A percentile compares a stretch with the other conserved stretches of the same genome.
Conservation (phyloP, 2,329 filamentous ascomycete genomes). For the Fusarium sp. region DNA sequence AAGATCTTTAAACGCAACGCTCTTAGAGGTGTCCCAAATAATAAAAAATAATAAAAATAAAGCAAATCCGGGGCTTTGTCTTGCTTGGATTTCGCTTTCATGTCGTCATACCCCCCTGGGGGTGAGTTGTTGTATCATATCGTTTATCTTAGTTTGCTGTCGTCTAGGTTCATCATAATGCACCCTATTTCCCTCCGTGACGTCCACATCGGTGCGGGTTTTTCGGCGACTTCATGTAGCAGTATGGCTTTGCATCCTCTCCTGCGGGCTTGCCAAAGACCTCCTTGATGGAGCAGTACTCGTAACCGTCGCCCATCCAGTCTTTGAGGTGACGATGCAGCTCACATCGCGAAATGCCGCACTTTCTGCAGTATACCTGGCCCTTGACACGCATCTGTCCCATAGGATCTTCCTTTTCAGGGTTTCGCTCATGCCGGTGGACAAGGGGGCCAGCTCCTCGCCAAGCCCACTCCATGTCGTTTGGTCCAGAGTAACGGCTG, state of each 20-base stretch:
- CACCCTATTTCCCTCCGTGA: constrained; percentile 53
- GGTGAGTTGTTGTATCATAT: constrained; percentile 13
- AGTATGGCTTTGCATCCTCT: constrained; percentile 60
- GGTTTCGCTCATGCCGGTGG: constrained; percentile 39
- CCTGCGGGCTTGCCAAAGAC: constrained; percentile 63
- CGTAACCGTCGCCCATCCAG: constrained; percentile 66
- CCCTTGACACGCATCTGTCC: constrained; percentile 64
- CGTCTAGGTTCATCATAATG: constrained; percentile 14
- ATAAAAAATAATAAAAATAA: background rate
- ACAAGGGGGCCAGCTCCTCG: constrained; percentile 62
- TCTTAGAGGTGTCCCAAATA: background rate
- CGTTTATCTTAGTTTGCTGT: background rate
- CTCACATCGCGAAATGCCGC: constrained; percentile 69
- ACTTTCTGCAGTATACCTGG: constrained; percentile 71
- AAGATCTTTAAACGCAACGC: background rate
- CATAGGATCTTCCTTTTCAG: constrained; percentile 46
- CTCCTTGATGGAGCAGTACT: constrained; percentile 70
- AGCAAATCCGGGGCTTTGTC: background rate
- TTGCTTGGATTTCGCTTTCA: constrained; percentile 4
- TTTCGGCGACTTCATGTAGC: constrained; percentile 69
- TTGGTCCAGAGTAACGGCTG: constrained; percentile 67
- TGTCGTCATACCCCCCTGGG: constrained; percentile 27
- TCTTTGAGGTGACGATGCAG: constrained; percentile 69
- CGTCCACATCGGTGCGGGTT: constrained; percentile 68
- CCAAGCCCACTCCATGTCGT: constrained; percentile 73